phyloP scores from a whole-genome alignment of 495 filamentous ascomycete species.

The Xylaria grammica region DNA sequence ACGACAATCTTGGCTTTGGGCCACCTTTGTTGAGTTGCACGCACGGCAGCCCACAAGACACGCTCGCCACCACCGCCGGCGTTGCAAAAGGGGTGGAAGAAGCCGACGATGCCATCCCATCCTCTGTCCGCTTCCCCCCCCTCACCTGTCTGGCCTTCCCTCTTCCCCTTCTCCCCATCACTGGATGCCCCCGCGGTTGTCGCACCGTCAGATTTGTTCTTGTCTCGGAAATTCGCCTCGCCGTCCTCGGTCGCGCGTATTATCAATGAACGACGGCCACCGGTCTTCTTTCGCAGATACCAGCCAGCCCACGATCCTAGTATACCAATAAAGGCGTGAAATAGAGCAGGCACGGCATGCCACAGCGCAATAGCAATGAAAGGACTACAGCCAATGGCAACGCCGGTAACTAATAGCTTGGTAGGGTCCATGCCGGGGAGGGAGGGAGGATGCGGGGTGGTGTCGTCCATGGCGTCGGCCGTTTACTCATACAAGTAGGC shows the following conservation, averaged over 20 bases:
- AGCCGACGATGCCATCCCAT: constrained; percentile 86
- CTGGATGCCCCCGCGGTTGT: constrained; percentile 73
- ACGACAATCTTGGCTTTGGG: constrained; percentile 87
- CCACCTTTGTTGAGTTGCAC: constrained; percentile 87
- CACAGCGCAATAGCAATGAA: constrained; percentile 31
- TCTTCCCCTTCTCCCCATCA: constrained; percentile 61
- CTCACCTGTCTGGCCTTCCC: constrained; percentile 66
- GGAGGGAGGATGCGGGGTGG: constrained; percentile 15
- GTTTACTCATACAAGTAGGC: too few species aligned
- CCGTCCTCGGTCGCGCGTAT: constrained; percentile 65
- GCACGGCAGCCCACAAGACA: constrained; percentile 94
- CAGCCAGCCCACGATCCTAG: constrained; percentile 62
- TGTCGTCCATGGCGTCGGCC: background rate
- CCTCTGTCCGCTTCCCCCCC: constrained; percentile 62
- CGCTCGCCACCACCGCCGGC: constrained; percentile 95
- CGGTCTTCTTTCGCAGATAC: constrained; percentile 69
- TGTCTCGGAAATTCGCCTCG: constrained; percentile 56
- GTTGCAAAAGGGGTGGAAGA: constrained; percentile 98
- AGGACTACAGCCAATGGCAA: constrained; percentile 33
- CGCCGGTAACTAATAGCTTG: constrained; percentile 32
- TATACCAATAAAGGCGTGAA: constrained; percentile 41
- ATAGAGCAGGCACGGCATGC: constrained; percentile 40
- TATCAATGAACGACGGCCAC: constrained; percentile 64
- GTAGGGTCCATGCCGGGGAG: constrained; percentile 29
- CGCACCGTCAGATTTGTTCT: constrained; percentile 41